phyloP scores from a whole-genome alignment of 257 asterid genomes.

The Solanum infundibuliforme region DNA sequence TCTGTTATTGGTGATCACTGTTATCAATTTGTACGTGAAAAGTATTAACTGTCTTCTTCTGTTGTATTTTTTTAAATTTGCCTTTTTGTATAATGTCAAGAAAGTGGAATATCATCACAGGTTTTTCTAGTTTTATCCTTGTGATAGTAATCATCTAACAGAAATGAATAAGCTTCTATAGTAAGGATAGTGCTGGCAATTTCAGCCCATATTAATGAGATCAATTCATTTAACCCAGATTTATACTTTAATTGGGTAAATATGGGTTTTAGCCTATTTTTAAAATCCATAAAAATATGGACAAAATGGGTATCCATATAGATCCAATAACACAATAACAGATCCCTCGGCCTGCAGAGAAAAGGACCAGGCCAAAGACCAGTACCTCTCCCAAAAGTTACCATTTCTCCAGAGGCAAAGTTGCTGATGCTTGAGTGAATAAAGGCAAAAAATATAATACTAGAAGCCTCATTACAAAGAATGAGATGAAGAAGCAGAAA shows the following conservation, averaged over 20 bases:
- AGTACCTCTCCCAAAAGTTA: conserved; percentile 38
- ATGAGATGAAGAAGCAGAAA: background rate
- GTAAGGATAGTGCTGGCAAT: background rate
- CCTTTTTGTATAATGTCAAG: background rate
- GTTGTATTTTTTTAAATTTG: background rate
- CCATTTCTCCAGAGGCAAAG: conserved; percentile 39
- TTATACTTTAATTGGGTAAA: background rate
- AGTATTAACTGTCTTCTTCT: background rate
- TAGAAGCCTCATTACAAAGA: background rate
- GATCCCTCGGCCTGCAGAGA: conserved; percentile 14
- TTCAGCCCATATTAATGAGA: background rate
- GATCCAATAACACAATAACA: background rate
- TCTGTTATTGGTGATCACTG: conserved; percentile 9
- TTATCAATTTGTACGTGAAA: background rate
- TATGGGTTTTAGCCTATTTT: background rate
- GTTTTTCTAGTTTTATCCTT: background rate
- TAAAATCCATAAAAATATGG: background rate
- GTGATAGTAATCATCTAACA: background rate
- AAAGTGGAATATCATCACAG: background rate
- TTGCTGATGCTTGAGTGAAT: conserved; percentile 51
- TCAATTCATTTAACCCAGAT: background rate
- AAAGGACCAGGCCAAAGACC: conserved; percentile 19
- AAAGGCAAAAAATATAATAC: background rate
- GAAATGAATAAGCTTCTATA: background rate
- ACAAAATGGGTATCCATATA: background rate